Evolutionary conservation across 2,329 filamentous ascomycete genomes (phyloP), one percentile per base, ranked within the genome.

Genomic region (Curvularia sp.): DNA sequence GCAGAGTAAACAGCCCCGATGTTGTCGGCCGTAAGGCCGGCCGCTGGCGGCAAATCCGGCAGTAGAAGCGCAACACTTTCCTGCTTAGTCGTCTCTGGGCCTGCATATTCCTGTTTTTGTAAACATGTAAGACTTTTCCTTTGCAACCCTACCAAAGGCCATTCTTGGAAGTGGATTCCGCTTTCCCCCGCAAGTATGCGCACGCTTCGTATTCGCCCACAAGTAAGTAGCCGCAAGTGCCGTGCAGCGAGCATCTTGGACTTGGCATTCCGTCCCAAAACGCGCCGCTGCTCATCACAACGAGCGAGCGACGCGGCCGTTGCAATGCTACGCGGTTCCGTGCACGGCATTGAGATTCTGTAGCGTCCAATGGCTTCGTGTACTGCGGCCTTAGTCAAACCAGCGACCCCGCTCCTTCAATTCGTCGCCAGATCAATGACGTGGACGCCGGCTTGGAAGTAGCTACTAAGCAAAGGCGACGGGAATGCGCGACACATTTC

Each of bases 381-480:
- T 3, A 31, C 55, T 43, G 46, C 42, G 55, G 46, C 55, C 54
- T 46, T 31, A 22, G 55, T 38, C 48, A 53, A 53, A 48, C 22
- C 35, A 31, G 31, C 35, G 30, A 54, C 43, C 43, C 44, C 35
- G 44, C 53, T 22, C 48, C 38, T 30, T 56, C 26, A 33, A 42
- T 41, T 31, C 55, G 35, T 57, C 48, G 33, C 13, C 10, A 39
- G 24, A 6, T 58, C 28, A 28, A 68, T 69, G 65, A 69, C 67
- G 67, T 65, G 47, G 26, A 20, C 48, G 35, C 47, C 26, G 31
- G 53, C 60, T 63, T 62, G 57, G 63, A 47, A 57, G 41, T 51
- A 31, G 38, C 50, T 56, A 31, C 22, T 33, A 35, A 50, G 62
- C 63, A 63, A 70, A 69, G 49, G 53, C 55, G 55, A 58, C 54